These are phyloP conservation scores for Tricholoma saponaceum DNA, from an alignment of 768 basidiomycete genomes.

Conservation along the genomic window DNA sequence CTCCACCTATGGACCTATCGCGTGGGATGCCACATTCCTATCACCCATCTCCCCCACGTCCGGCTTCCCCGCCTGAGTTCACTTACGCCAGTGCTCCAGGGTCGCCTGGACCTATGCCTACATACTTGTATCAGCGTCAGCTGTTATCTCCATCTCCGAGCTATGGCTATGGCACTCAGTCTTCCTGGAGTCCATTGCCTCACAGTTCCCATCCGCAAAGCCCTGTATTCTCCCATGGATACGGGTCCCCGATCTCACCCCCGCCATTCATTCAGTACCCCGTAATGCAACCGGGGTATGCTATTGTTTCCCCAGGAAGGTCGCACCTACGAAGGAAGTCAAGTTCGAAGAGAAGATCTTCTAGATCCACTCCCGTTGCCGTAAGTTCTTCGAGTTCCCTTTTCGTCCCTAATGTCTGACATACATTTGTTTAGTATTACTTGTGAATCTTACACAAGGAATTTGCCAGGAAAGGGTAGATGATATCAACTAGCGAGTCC, in stretches of 20 bases:
- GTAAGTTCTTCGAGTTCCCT: background rate
- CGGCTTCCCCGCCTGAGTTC: constrained; percentile 6
- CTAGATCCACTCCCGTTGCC: background rate
- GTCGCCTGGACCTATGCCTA: constrained; percentile 14
- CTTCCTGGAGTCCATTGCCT: background rate
- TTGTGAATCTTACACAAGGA: background rate
- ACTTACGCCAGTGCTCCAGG: constrained; percentile 10
- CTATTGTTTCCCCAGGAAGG: background rate
- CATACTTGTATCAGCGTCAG: background rate
- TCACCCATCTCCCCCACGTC: constrained; percentile 5
- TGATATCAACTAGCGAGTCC: background rate
- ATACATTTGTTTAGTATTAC: background rate
- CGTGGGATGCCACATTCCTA: constrained; percentile 1
- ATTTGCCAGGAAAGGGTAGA: background rate
- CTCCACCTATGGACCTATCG: constrained; percentile 12
- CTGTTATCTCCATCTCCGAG: background rate
- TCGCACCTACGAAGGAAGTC: background rate
- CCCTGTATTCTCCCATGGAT: background rate
- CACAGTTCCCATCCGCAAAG: background rate
- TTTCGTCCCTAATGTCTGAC: background rate
- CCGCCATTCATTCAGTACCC: background rate
- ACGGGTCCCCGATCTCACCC: background rate
- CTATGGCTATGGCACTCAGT: background rate
- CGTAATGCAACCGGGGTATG: background rate
- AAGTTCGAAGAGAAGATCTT: background rate